Base-by-base conservation (phyloP, 768 basidiomycete genomes). In the Austroboletus festivus region DNA sequence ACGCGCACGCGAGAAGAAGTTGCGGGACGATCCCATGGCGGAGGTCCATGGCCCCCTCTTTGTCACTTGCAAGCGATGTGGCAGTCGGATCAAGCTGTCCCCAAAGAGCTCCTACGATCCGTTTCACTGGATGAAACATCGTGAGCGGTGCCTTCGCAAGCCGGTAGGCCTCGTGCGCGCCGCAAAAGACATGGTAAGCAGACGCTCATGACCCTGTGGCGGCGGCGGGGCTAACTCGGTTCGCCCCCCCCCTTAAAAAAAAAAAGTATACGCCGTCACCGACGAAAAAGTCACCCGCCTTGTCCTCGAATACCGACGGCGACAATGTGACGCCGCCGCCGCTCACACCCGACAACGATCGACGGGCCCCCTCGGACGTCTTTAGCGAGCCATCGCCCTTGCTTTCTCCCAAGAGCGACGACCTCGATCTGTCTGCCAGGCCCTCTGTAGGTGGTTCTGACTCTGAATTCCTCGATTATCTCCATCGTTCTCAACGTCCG, bases 91-190 rank as follows among this genome's bases (percentile, higher is more conserved):
- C 65, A 84, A 84, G 61, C 77, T 87, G 22, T 86, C 84, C 15
- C 64, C 72, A 26, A 86, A 86, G 67, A 83, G 81, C 63, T 71
- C 72, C 19, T 87, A 76, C 55, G 85, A 87, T 56, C 73, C 75
- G 24, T 78, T 77, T 57, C 85, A 87, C 63, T 87, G 85, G 85
- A 61, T 68, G 38, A 82, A 77, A 54, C 85, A 87, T 58, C 73
- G 79, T 26, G 71, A 71, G 34, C 73, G 83, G 24, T 87, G 85
- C 61, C 60, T 79, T 46, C 80, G 75, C 65, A 76, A 73, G 50
- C 52, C 65, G 2, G 58, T 67, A n/a, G 59, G 54, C 10, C 46
- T 54, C 2, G 40, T 51, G 5, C 62, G 57, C 28, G 42, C 47
- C 38, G 20, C 51, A 40, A 68, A 60, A 47, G 62, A 55, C 50